phyloP scores from a whole-genome alignment of 169 alveolate genomes.

The Sarcocystis neurona region DNA sequence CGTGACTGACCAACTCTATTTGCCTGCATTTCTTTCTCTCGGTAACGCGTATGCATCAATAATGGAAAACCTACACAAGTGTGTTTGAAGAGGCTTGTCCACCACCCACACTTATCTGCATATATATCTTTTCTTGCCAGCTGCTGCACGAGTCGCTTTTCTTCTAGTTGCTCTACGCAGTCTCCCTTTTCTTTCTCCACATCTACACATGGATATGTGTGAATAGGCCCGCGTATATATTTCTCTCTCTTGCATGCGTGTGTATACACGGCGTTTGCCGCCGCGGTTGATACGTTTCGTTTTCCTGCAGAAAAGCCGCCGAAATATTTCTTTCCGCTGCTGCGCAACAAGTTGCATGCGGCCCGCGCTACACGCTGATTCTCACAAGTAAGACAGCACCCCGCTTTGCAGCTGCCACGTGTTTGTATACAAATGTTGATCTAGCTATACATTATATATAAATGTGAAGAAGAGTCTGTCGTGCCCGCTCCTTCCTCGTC shows the following conservation, averaged over 20 bases:
- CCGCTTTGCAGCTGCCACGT: background rate
- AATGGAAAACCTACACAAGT: no score
- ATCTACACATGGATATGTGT: background rate
- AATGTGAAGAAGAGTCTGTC: background rate
- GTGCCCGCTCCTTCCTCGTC: no score
- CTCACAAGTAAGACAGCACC: conserved; percentile 15
- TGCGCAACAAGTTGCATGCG: conserved; percentile 44
- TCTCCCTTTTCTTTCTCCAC: background rate
- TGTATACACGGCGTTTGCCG: background rate
- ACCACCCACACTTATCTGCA: no score
- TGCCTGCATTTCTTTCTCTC: no score
- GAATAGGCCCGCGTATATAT: background rate
- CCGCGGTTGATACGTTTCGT: background rate
- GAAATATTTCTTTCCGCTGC: conserved; percentile 16
- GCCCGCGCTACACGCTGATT: conserved; percentile 31
- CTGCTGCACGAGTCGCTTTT: background rate
- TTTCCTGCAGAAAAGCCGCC: conserved; percentile 14
- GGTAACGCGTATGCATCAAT: no score
- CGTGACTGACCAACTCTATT: no score
- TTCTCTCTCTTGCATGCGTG: background rate
- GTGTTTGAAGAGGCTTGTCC: no score
- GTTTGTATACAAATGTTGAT: no score
- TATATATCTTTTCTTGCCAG: background rate
- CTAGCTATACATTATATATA: no score
- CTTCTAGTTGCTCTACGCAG: background rate